Percentiles rank a stretch among this genome's conserved stretches.
Evolutionary conservation across 768 basidiomycete species (phyloP).

Genomic region (Collybia nuda): DNA sequence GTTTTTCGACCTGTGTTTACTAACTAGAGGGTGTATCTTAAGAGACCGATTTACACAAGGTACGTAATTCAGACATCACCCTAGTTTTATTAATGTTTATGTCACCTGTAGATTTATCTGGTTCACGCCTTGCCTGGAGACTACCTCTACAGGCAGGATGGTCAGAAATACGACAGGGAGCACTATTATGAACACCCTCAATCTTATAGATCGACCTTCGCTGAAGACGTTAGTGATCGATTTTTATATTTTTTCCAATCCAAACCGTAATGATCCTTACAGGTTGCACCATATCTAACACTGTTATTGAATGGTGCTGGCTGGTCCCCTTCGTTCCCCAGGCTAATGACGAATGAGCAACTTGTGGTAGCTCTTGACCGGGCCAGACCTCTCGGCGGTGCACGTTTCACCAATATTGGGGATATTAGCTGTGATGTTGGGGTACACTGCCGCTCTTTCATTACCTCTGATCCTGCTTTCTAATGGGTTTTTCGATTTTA

Average conservation of each 20-base stretch:
- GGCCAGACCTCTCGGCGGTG: slow-evolving; percentile 49
- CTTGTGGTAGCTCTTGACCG: slow-evolving; percentile 48
- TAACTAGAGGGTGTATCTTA: not conserved
- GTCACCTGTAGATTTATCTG: slow-evolving; percentile 62
- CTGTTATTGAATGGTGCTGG: slow-evolving; percentile 86
- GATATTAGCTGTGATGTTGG: slow-evolving; percentile 91
- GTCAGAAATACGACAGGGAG: slow-evolving; percentile 54
- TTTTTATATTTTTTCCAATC: not conserved
- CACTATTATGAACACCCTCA: slow-evolving; percentile 77
- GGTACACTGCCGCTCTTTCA: slow-evolving; percentile 32
- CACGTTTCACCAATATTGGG: slow-evolving; percentile 70
- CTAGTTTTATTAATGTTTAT: not conserved
- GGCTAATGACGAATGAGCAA: slow-evolving; percentile 71
- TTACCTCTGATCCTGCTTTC: not conserved
- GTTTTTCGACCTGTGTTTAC: not conserved
- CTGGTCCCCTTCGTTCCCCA: slow-evolving; percentile 78
- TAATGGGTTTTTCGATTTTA: slow-evolving; percentile 18
- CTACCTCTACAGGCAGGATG: slow-evolving; percentile 65
- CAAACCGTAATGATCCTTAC: not conserved
- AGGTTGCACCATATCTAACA: slow-evolving; percentile 86
- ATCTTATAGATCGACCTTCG: slow-evolving; percentile 66
- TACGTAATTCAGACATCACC: slow-evolving; percentile 15
- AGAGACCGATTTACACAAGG: slow-evolving; percentile 64
- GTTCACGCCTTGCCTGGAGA: slow-evolving; percentile 69
- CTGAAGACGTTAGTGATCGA: slow-evolving; percentile 49